These are phyloP conservation scores for Aureobasidium sp. DNA, from an alignment of 2,329 filamentous ascomycete genomes.

Conservation along the genomic window DNA sequence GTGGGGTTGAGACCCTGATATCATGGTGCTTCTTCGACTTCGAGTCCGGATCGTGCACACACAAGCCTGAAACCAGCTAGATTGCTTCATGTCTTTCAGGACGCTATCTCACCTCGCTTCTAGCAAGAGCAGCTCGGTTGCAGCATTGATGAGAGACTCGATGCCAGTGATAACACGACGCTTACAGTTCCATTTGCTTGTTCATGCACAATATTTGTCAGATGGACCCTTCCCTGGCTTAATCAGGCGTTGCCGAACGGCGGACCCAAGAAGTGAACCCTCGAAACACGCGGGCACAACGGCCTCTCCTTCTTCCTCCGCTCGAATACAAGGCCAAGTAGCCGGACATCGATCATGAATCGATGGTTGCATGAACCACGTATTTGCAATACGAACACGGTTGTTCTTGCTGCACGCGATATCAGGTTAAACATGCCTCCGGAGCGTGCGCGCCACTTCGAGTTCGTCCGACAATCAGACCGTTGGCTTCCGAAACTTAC, in stretches of 20 bases:
- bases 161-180: not conserved
- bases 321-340: not conserved
- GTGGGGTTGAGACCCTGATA: conserved; percentile 5
- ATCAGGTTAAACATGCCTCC: not conserved
- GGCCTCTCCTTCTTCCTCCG: not conserved
- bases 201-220: conserved; percentile 14
- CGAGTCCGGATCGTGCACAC: conserved; percentile 1
- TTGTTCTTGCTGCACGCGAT: not conserved
- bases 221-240: not conserved
- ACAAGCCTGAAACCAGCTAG: conserved; percentile 6
- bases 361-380: not conserved
- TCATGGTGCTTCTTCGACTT: not conserved
- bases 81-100: not conserved
- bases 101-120: conserved; percentile 7
- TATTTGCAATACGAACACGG: conserved; percentile 3
- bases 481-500: conserved; percentile 11
- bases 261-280: not conserved
- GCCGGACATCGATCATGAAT: not conserved
- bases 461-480: conserved; percentile 1
- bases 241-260: conserved; percentile 1
- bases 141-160: not conserved
- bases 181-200: conserved; percentile 2
- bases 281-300: conserved; percentile 5
- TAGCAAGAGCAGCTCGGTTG: not conserved
- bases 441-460: not conserved